Percentiles rank a stretch among this genome's conserved stretches.
Conservation (phyloP, 2,329 filamentous ascomycete species). For the Mycosphaerella arachidis region DNA sequence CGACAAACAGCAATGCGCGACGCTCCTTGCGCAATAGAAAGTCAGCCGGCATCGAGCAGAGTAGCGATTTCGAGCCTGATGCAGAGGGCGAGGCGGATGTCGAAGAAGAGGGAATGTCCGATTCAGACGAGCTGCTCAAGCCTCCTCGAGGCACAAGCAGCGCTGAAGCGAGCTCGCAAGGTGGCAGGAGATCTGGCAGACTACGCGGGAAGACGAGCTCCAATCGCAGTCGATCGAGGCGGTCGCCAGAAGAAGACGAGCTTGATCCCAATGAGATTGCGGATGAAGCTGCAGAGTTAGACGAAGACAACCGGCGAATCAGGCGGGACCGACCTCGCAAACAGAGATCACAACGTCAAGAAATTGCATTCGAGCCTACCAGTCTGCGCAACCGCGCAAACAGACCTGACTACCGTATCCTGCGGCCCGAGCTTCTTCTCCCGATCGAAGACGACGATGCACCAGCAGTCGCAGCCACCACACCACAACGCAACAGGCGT, state of each 20-base stretch:
- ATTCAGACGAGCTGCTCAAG: slow-evolving; percentile 44
- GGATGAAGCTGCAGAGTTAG: slow-evolving; percentile 56
- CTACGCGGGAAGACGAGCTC: slow-evolving; percentile 43
- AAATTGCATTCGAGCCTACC: slow-evolving; percentile 37
- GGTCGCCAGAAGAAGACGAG: slow-evolving; percentile 46
- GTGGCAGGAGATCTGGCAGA: slow-evolving; percentile 49
- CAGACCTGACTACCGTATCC: slow-evolving; percentile 80
- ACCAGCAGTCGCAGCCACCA: slow-evolving; percentile 58
- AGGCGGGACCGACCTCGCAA: slow-evolving; percentile 34
- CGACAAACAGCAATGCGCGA: slow-evolving; percentile 34
- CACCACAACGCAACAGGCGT: slow-evolving; percentile 58
- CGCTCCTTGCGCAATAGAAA: slow-evolving; percentile 42
- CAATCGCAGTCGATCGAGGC: slow-evolving; percentile 40
- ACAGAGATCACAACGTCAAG: slow-evolving; percentile 21
- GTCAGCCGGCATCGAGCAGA: slow-evolving; percentile 45
- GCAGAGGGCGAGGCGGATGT: slow-evolving; percentile 53
- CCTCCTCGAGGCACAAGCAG: slow-evolving; percentile 44
- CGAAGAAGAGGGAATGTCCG: slow-evolving; percentile 49
- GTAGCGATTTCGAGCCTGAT: slow-evolving; percentile 60
- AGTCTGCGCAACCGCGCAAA: slow-evolving; percentile 61
- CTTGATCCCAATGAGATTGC: slow-evolving; percentile 46
- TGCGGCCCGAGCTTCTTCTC: slow-evolving; percentile 65
- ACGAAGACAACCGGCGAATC: slow-evolving; percentile 46
- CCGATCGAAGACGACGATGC: slow-evolving; percentile 73
- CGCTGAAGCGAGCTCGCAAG: slow-evolving; percentile 35